Percentiles rank a stretch among this genome's conserved stretches.
phyloP scores from a whole-genome alignment of 768 basidiomycete species.

The Suillus luteus region DNA sequence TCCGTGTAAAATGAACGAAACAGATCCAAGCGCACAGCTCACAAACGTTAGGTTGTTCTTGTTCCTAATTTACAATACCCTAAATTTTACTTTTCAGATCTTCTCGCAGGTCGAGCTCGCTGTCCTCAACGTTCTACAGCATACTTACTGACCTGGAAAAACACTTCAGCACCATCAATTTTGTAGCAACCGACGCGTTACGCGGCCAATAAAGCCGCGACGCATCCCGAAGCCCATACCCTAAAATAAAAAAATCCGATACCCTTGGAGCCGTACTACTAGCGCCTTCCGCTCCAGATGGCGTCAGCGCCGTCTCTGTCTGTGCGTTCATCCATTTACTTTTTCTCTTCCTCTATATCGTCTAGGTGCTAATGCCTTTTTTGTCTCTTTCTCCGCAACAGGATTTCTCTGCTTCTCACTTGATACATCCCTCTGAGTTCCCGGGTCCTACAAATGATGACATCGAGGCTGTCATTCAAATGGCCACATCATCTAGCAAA shows the following conservation, averaged over 20 bases:
- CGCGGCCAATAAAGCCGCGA: slow-evolving; percentile 1
- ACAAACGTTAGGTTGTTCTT: slow-evolving; percentile 1
- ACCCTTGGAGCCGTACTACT: slow-evolving; percentile 9
- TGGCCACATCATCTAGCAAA: slow-evolving; percentile 76
- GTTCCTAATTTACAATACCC: slow-evolving; percentile 9
- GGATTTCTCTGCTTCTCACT: slow-evolving; percentile 12
- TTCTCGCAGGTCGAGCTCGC: slow-evolving; percentile 14
- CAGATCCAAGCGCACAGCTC: slow-evolving; percentile 11
- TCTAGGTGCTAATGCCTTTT: neutral
- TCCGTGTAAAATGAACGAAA: slow-evolving; percentile 30
- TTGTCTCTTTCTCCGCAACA: slow-evolving; percentile 11
- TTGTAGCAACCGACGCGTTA: slow-evolving; percentile 4
- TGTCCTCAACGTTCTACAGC: neutral
- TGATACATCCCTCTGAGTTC: slow-evolving; percentile 13
- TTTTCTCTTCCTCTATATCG: neutral
- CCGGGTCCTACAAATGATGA: slow-evolving; percentile 68
- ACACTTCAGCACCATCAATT: slow-evolving; percentile 7
- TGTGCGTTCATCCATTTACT: slow-evolving; percentile 12
- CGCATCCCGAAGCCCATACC: slow-evolving; percentile 11
- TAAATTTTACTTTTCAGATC: neutral
- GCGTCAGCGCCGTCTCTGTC: slow-evolving; percentile 12
- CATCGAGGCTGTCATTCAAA: slow-evolving; percentile 90
- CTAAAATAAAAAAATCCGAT: slow-evolving; percentile 13
- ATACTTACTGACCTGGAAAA: neutral
- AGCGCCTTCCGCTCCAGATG: slow-evolving; percentile 20